A percentile compares a stretch with the other conserved stretches of the same genome.
Evolutionary conservation across 441 rosid genomes (phyloP).

Genomic region (Omphalea diandra): DNA sequence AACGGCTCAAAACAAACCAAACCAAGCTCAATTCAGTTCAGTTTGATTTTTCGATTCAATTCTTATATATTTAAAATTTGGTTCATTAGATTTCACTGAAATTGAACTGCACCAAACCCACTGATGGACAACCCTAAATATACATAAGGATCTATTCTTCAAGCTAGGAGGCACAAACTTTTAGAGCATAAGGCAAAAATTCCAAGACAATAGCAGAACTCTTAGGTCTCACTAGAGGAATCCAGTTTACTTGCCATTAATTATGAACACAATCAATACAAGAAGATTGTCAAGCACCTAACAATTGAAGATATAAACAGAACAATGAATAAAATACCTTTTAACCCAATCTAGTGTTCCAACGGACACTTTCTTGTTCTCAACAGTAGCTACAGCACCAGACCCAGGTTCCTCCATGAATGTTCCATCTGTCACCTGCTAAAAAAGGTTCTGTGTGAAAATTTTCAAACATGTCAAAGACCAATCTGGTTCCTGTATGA

Average conservation of each 20-base stretch:
- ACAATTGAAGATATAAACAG: not conserved
- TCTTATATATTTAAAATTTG: no score
- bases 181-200: not conserved
- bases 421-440: slow-evolving; percentile 80
- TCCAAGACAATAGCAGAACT: not conserved
- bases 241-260: not conserved
- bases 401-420: slow-evolving; percentile 94
- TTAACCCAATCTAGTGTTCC: slow-evolving; percentile 92
- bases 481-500: no score
- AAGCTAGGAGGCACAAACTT: not conserved
- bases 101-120: no score
- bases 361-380: slow-evolving; percentile 68
- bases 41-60: no score
- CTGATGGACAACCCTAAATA: no score
- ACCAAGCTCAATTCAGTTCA: no score
- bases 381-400: slow-evolving; percentile 74
- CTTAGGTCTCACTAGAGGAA: not conserved
- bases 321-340: slow-evolving; percentile 48
- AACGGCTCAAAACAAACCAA: no score
- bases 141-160: not conserved
- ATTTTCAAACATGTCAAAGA: not conserved
- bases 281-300: not conserved
- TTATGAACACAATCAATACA: not conserved
- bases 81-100: no score
- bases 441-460: slow-evolving; percentile 17